A percentile compares a stretch with the other conserved stretches of the same genome.
Evolutionary conservation across 1,284 basidiomycete genomes (phyloP).

Genomic region (Pyrrhoderma noxium): DNA sequence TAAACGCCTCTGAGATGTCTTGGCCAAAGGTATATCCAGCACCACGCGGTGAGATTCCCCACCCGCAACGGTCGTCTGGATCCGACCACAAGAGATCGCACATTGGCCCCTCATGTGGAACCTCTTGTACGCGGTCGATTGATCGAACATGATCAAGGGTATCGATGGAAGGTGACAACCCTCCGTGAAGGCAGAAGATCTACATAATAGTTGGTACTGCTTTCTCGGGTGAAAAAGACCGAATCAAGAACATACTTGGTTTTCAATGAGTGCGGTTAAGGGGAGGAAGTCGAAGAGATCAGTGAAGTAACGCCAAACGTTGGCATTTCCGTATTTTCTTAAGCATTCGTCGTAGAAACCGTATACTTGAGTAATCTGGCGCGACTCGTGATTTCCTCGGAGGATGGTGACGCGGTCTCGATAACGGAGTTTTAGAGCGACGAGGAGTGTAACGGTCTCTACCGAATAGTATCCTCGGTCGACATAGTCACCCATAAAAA

Average conservation of each 20-base stretch:
- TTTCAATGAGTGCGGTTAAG: slow-evolving; percentile 95
- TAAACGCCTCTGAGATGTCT: slow-evolving; percentile 97
- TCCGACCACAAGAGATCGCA: slow-evolving; percentile 99
- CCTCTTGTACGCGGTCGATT: slow-evolving; percentile 98
- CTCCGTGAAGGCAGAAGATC: slow-evolving; percentile 99
- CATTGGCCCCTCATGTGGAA: slow-evolving; percentile 99
- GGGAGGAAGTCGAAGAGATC: slow-evolving; percentile 99
- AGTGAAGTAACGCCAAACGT: slow-evolving; percentile 99
- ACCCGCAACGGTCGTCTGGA: slow-evolving; percentile 97
- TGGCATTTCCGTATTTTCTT: slow-evolving; percentile 99
- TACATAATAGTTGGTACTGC: slow-evolving; percentile 27
- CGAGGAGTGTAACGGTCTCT: slow-evolving; percentile 97
- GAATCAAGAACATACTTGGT: slow-evolving; percentile 68
- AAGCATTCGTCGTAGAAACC: slow-evolving; percentile 99
- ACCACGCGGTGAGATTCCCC: slow-evolving; percentile 98
- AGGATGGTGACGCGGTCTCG: slow-evolving; percentile 98
- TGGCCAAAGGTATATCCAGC: slow-evolving; percentile 99
- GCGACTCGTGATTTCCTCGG: slow-evolving; percentile 96
- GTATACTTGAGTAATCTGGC: slow-evolving; percentile 99
- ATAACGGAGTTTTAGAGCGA: slow-evolving; percentile 96
- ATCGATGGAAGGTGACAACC: slow-evolving; percentile 97
- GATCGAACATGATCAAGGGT: slow-evolving; percentile 98
- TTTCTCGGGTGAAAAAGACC: background rate
- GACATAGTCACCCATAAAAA: slow-evolving; percentile 99
- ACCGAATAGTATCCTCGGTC: slow-evolving; percentile 99